Conservation (phyloP, 2,329 filamentous ascomycete species). For the Sporothrix variecibatus region DNA sequence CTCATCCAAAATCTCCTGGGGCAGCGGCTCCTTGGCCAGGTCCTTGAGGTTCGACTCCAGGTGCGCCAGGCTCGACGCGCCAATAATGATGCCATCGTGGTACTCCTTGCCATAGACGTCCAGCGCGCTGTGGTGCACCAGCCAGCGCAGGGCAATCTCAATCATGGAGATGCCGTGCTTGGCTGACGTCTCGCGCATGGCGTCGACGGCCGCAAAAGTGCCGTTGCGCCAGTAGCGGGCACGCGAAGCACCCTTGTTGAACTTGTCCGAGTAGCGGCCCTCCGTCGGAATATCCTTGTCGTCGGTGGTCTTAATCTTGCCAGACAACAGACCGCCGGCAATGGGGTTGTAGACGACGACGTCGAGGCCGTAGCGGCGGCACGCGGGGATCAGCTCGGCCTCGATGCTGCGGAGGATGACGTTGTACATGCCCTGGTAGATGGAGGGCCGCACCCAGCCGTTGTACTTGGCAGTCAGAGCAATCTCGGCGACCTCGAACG, state of each 20-base stretch:
- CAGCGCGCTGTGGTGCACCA: slow-evolving; percentile 63
- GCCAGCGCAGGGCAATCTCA: slow-evolving; percentile 70
- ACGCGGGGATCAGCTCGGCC: slow-evolving; percentile 65
- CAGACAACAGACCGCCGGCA: slow-evolving; percentile 69
- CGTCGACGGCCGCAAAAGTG: slow-evolving; percentile 57
- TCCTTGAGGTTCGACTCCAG: slow-evolving; percentile 59
- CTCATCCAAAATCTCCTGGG: slow-evolving; percentile 71
- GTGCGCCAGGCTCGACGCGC: slow-evolving; percentile 59
- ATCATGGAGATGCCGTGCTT: slow-evolving; percentile 65
- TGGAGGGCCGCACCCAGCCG: slow-evolving; percentile 68
- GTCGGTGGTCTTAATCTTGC: slow-evolving; percentile 48
- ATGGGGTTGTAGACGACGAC: slow-evolving; percentile 73
- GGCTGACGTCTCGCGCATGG: slow-evolving; percentile 63
- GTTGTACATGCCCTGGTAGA: slow-evolving; percentile 78
- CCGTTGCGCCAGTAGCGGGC: slow-evolving; percentile 65
- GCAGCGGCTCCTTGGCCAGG: slow-evolving; percentile 70
- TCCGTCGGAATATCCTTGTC: slow-evolving; percentile 52
- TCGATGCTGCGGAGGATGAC: slow-evolving; percentile 54
- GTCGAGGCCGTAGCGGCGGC: slow-evolving; percentile 67
- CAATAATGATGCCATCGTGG: slow-evolving; percentile 60
- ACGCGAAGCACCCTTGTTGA: slow-evolving; percentile 46
- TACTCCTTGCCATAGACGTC: slow-evolving; percentile 37
- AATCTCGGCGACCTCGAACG: slow-evolving; percentile 76
- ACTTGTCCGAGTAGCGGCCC: slow-evolving; percentile 67
- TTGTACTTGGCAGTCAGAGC: slow-evolving; percentile 67